These are phyloP conservation scores for Gymnopilus dilepis DNA, from an alignment of 768 basidiomycete species.

Conservation along the genomic window DNA sequence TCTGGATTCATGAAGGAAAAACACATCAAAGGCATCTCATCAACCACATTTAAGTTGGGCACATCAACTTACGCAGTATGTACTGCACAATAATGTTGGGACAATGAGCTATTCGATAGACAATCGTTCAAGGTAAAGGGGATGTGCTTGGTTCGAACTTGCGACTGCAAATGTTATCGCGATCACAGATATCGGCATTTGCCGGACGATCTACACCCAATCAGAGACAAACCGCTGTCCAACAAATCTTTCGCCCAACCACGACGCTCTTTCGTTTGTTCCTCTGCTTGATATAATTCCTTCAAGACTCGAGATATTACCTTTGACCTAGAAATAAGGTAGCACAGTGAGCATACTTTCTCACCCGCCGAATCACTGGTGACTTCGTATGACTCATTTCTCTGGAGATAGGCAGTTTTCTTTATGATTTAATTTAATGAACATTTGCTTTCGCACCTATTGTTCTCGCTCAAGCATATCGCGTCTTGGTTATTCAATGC, in stretches of 20 bases:
- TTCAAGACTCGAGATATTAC: no score
- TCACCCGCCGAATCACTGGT: background rate
- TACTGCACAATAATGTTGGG: no score
- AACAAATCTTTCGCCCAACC: background rate
- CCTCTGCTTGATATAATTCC: background rate
- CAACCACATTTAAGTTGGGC: no score
- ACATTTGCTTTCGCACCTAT: slow-evolving; percentile 21
- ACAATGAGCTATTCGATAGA: no score
- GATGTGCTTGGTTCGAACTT: background rate
- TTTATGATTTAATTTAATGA: slow-evolving; percentile 20
- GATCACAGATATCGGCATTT: background rate
- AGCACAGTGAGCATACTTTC: background rate
- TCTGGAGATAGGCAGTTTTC: background rate
- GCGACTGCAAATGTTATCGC: background rate
- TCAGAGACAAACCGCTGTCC: background rate
- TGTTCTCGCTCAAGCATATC: slow-evolving; percentile 25
- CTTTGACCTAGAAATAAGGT: no score
- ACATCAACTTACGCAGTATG: no score
- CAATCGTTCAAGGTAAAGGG: no score
- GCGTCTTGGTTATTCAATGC: slow-evolving; percentile 25
- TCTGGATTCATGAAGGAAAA: no score
- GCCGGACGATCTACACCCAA: background rate
- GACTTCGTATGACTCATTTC: background rate
- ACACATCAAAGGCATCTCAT: no score
- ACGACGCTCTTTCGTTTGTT: background rate